phyloP scores from a whole-genome alignment of 768 basidiomycete species.

The Suillus occidentalis region DNA sequence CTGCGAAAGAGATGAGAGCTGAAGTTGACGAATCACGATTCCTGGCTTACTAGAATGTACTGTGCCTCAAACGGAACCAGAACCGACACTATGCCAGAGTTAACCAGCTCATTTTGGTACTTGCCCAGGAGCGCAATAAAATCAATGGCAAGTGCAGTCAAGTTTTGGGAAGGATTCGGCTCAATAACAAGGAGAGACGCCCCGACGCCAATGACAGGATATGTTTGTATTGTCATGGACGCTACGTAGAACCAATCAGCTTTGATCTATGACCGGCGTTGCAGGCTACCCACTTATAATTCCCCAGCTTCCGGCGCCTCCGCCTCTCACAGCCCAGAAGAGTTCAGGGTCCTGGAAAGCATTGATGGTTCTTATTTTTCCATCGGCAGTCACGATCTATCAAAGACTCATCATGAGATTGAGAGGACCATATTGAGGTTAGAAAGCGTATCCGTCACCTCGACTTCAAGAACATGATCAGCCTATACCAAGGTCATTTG shows the following conservation, averaged over 20 bases:
- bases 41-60: conserved; percentile 18
- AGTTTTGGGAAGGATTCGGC: conserved; percentile 14
- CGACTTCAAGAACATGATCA: conserved; percentile 47
- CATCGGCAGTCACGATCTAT: conserved; percentile 42
- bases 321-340: conserved; percentile 56
- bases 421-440: background rate
- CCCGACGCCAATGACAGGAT: conserved; percentile 14
- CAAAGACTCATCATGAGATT: background rate
- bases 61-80: conserved; percentile 3
- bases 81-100: conserved; percentile 14
- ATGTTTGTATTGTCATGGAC: conserved; percentile 17
- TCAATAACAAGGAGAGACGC: conserved; percentile 15
- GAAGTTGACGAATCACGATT: no score
- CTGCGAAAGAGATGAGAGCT: conserved; percentile 9
- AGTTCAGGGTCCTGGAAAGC: conserved; percentile 43
- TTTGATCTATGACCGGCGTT: background rate
- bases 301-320: conserved; percentile 52
- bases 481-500: conserved; percentile 28
- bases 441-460: conserved; percentile 11
- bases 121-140: conserved; percentile 20
- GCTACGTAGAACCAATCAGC: conserved; percentile 7
- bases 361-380: conserved; percentile 40
- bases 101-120: conserved; percentile 17
- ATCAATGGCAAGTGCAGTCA: conserved; percentile 16
- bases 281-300: conserved; percentile 33